These are phyloP conservation scores for Simmondsia chinensis DNA, from an alignment of 148 eudicot genomes.

Conservation along the genomic window DNA sequence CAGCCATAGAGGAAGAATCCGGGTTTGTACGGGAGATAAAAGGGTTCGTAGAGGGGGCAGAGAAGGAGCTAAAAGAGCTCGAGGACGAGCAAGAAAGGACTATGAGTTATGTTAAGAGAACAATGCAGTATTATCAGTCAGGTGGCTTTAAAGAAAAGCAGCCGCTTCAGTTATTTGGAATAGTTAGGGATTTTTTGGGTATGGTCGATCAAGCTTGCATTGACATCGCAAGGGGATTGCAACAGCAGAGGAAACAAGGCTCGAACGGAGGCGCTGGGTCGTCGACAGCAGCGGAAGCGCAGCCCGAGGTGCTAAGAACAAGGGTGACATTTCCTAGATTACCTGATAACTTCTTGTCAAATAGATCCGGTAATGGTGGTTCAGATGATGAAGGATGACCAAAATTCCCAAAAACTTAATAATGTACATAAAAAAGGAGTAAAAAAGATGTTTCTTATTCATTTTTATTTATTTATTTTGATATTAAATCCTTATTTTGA, in stretches of 20 bases:
- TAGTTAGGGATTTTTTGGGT: slow-evolving; percentile 52
- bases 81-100: slow-evolving; percentile 49
- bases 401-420: background rate
- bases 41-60: slow-evolving; percentile 48
- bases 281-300: slow-evolving; percentile 11
- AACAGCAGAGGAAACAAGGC: slow-evolving; percentile 24
- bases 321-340: slow-evolving; percentile 60
- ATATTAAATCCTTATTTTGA: too few species aligned
- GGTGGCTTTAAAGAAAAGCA: slow-evolving; percentile 56
- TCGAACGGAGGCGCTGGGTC: slow-evolving; percentile 15
- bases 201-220: slow-evolving; percentile 68
- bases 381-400: slow-evolving; percentile 29
- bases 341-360: slow-evolving; percentile 67
- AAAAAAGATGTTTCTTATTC: slow-evolving; percentile 6
- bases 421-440: slow-evolving; percentile 19
- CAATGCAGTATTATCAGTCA: slow-evolving; percentile 73
- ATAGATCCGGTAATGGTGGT: slow-evolving; percentile 38
- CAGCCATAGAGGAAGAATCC: slow-evolving; percentile 17
- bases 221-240: slow-evolving; percentile 53
- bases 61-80: slow-evolving; percentile 34
- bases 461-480: too few species aligned
- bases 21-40: slow-evolving; percentile 50
- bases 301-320: slow-evolving; percentile 29
- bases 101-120: slow-evolving; percentile 55
- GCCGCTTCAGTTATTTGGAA: slow-evolving; percentile 55